These are phyloP conservation scores for Aspergillus texensis DNA, from an alignment of 2,329 filamentous ascomycete species.

Conservation along the genomic window DNA sequence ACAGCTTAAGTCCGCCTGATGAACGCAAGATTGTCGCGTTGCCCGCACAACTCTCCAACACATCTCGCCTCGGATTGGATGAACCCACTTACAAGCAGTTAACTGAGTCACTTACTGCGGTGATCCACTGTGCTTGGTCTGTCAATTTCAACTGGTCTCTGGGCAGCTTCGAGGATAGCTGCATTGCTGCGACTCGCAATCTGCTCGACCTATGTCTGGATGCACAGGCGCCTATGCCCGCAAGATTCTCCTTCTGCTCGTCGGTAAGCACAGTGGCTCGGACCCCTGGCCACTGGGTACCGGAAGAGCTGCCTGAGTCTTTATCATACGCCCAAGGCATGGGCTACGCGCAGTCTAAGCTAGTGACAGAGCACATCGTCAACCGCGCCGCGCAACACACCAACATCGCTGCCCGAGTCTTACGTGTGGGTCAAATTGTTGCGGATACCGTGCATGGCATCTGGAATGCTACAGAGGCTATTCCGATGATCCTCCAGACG, in stretches of 20 bases:
- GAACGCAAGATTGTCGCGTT: constrained; percentile 50
- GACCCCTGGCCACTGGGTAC: constrained; percentile 28
- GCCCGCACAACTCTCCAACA: constrained; percentile 50
- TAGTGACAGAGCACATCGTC: constrained; percentile 37
- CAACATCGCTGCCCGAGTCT: constrained; percentile 24
- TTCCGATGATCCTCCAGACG: constrained; percentile 54
- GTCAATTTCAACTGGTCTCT: constrained; percentile 65
- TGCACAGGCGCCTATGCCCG: constrained; percentile 15
- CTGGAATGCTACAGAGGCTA: constrained; percentile 37
- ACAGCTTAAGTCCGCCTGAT: constrained; percentile 15
- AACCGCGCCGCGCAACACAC: constrained; percentile 20
- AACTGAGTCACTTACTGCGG: constrained; percentile 46
- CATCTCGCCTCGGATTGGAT: constrained; percentile 51
- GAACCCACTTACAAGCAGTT: constrained; percentile 45
- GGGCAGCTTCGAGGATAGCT: constrained; percentile 57
- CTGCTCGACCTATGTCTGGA: constrained; percentile 41
- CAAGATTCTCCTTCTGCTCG: constrained; percentile 45
- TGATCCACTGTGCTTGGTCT: constrained; percentile 69
- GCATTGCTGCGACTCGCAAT: constrained; percentile 54
- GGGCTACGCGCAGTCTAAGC: constrained; percentile 43
- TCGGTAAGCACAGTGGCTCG: constrained; percentile 48
- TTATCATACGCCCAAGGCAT: constrained; percentile 41
- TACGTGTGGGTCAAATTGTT: constrained; percentile 37
- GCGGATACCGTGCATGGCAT: constrained; percentile 28
- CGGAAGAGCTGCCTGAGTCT: constrained; percentile 36